Evolutionary conservation across 768 basidiomycete genomes (phyloP).

Genomic region (Dioszegia aurantiaca): DNA sequence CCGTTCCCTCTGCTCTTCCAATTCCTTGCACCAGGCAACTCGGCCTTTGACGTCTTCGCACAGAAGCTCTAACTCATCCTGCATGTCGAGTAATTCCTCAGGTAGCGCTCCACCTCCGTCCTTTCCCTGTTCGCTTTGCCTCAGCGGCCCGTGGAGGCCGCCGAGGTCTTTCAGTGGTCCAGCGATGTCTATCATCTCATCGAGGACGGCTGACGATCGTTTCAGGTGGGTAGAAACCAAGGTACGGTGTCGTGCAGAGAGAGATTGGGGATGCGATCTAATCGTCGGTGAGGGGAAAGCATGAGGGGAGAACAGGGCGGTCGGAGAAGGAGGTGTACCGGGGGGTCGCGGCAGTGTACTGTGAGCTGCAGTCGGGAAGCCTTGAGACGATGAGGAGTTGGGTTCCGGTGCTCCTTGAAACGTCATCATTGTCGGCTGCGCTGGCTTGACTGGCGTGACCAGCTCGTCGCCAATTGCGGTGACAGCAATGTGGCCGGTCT

Average conservation of each 20-base stretch:
- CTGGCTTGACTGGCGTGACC: too few species aligned
- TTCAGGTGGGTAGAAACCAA: constrained; percentile 17
- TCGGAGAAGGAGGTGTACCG: not conserved
- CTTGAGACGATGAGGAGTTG: too few species aligned
- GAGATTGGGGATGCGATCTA: constrained; percentile 26
- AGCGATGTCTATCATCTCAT: constrained; percentile 43
- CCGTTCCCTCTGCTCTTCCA: constrained; percentile 30
- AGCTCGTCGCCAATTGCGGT: too few species aligned
- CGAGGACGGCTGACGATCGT: constrained; percentile 27
- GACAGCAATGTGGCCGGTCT: not conserved
- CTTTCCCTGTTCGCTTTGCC: not conserved
- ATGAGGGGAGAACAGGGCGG: constrained; percentile 2
- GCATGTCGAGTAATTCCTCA: constrained; percentile 38
- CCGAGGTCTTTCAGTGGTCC: constrained; percentile 33
- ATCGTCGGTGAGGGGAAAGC: constrained; percentile 3
- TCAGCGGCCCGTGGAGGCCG: constrained; percentile 24
- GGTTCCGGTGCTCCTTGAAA: too few species aligned
- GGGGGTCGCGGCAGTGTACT: too few species aligned
- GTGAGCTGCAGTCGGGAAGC: too few species aligned
- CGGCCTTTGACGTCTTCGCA: constrained; percentile 16
- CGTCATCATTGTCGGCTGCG: too few species aligned
- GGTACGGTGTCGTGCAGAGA: constrained; percentile 27
- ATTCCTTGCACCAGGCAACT: constrained; percentile 25
- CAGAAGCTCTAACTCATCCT: constrained; percentile 36
- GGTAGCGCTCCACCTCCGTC: constrained; percentile 32